Percentiles rank a stretch among this genome's conserved stretches.
Evolutionary conservation across 2,329 filamentous ascomycete genomes (phyloP).

Genomic region (Exophiala viscosa): DNA sequence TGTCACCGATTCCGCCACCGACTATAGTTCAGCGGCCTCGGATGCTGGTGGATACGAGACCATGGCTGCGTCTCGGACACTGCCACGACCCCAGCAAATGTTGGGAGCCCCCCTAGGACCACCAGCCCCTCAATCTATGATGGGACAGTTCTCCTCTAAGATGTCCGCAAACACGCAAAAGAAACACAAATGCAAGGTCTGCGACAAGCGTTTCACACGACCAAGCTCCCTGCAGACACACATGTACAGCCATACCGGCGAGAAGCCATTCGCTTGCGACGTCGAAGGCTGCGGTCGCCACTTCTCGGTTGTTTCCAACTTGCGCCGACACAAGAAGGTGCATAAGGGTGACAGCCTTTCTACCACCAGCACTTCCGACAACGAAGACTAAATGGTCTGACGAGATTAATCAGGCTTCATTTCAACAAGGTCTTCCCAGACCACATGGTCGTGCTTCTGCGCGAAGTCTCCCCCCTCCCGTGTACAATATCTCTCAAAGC

Average conservation of each 20-base stretch:
- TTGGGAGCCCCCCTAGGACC: conserved; percentile 61
- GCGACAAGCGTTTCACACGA: conserved; percentile 93
- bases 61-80: conserved; percentile 67
- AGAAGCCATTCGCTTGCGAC: conserved; percentile 94
- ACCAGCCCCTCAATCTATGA: conserved; percentile 92
- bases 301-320: conserved; percentile 95
- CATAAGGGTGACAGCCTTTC: conserved; percentile 62
- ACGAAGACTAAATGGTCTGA: conserved; percentile 19
- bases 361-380: conserved; percentile 26
- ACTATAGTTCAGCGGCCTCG: conserved; percentile 85
- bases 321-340: conserved; percentile 91
- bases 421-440: no score
- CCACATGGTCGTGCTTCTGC: no score
- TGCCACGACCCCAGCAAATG: conserved; percentile 71
- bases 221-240: conserved; percentile 94
- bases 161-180: conserved; percentile 93
- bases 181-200: conserved; percentile 99
- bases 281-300: conserved; percentile 92
- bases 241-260: conserved; percentile 97
- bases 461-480: not conserved
- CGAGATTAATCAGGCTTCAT: no score
- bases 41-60: conserved; percentile 68
- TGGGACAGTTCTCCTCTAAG: conserved; percentile 97
- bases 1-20: conserved; percentile 62
- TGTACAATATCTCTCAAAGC: conserved; percentile 14